These are phyloP conservation scores for Pythium utonaiense DNA, from an alignment of 352 stramenopile species.

Conservation along the genomic window DNA sequence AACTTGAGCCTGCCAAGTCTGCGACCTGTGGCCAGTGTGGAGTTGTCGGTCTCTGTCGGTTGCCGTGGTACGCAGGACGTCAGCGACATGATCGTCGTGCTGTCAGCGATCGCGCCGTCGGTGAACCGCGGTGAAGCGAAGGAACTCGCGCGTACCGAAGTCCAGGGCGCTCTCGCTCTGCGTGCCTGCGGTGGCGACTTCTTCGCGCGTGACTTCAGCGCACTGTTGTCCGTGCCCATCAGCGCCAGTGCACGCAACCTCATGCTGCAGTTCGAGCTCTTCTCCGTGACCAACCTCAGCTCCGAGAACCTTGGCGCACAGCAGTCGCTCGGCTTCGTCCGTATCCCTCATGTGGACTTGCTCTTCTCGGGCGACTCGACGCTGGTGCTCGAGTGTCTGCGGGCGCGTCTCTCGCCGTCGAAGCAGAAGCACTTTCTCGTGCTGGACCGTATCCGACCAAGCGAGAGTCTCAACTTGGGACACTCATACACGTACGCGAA, in stretches of 20 bases:
- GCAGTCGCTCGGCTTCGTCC: constrained; percentile 69
- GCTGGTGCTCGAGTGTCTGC: constrained; percentile 66
- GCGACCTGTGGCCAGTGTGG: constrained; percentile 53
- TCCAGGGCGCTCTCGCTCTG: constrained; percentile 63
- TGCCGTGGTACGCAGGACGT: constrained; percentile 64
- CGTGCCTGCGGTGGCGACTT: constrained; percentile 70
- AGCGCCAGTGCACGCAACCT: constrained; percentile 30
- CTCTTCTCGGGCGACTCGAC: constrained; percentile 74
- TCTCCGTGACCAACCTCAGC: constrained; percentile 49
- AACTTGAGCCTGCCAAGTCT: constrained; percentile 69
- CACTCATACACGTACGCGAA: constrained; percentile 81
- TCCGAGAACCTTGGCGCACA: constrained; percentile 57
- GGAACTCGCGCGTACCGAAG: constrained; percentile 77
- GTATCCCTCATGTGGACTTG: constrained; percentile 66
- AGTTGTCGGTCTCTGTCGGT: constrained; percentile 73
- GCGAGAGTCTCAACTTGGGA: constrained; percentile 56
- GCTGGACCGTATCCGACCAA: constrained; percentile 67
- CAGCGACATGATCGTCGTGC: constrained; percentile 70
- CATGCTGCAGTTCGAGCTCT: constrained; percentile 85
- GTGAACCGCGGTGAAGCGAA: constrained; percentile 34
- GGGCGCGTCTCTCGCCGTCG: constrained; percentile 27
- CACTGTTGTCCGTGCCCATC: constrained; percentile 63
- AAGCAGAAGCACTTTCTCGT: constrained; percentile 72
- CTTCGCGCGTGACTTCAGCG: constrained; percentile 76
- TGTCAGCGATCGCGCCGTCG: constrained; percentile 46